Conservation (phyloP, 2,329 filamentous ascomycete species). For the Phaeophleospora eucalypticola region DNA sequence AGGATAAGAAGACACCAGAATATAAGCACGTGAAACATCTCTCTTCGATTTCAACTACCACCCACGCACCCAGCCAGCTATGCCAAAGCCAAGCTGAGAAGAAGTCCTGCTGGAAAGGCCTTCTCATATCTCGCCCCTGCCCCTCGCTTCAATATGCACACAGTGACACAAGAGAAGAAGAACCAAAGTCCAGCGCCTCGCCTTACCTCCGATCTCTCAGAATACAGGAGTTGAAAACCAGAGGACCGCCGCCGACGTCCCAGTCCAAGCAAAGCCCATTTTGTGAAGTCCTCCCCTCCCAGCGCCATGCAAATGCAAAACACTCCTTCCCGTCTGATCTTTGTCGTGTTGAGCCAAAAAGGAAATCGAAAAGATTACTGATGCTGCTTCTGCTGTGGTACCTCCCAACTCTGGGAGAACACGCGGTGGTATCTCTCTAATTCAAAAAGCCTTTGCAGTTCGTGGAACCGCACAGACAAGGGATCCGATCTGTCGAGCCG, state of each 20-base stretch:
- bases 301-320: neutral
- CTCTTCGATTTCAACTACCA: neutral
- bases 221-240: too few relatives aligned
- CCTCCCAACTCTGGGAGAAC: too few relatives aligned
- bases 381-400: too few relatives aligned
- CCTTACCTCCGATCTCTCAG: too few relatives aligned
- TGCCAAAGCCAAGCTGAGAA: too few relatives aligned
- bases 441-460: constrained; percentile 99
- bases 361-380: too few relatives aligned
- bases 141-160: neutral
- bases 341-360: neutral
- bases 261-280: too few relatives aligned
- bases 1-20: neutral
- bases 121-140: neutral
- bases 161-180: neutral
- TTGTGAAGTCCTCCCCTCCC: neutral
- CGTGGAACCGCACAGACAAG: constrained; percentile 91
- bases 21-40: neutral
- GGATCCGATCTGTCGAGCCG: constrained; percentile 89
- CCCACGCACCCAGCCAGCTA: too few relatives aligned
- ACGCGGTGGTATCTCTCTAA: constrained; percentile 45
- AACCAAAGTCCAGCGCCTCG: neutral
- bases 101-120: too few relatives aligned
- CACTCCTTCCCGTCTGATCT: neutral
- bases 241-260: too few relatives aligned